Evolutionary conservation across 768 basidiomycete genomes (phyloP).

Genomic region (Megacollybia marginata): DNA sequence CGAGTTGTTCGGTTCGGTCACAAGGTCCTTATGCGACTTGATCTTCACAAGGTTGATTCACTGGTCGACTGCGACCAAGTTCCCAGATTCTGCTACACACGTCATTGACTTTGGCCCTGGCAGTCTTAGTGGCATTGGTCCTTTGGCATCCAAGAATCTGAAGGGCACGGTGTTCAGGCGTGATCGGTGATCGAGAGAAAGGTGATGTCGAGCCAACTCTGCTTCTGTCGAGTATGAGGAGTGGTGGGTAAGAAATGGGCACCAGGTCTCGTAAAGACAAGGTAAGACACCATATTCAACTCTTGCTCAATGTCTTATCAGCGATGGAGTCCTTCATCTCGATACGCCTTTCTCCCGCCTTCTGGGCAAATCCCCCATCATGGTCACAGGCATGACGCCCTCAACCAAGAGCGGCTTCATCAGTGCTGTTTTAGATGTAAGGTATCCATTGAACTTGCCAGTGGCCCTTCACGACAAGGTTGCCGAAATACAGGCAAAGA

Average conservation of each 20-base stretch:
- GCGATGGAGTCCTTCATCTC: conserved; percentile 86
- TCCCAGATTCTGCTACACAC: conserved; percentile 89
- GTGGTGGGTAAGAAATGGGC: conserved; percentile 89
- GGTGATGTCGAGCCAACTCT: conserved; percentile 72
- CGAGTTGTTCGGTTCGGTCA: conserved; percentile 57
- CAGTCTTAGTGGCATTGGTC: conserved; percentile 88
- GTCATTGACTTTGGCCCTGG: conserved; percentile 96
- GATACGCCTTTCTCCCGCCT: conserved; percentile 97
- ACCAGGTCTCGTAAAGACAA: conserved; percentile 82
- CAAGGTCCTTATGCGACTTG: conserved; percentile 85
- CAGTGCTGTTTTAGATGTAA: conserved; percentile 84
- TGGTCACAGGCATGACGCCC: conserved; percentile 99
- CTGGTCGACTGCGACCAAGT: conserved; percentile 85
- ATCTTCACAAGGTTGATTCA: conserved; percentile 90
- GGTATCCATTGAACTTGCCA: conserved; percentile 94
- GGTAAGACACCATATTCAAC: conserved; percentile 36
- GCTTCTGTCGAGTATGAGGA: conserved; percentile 64
- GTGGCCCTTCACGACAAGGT: conserved; percentile 91
- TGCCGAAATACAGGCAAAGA: conserved; percentile 80
- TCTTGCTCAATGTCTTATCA: conserved; percentile 22
- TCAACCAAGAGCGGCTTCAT: conserved; percentile 94
- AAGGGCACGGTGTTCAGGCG: conserved; percentile 87
- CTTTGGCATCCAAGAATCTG: conserved; percentile 84
- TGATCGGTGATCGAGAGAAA: conserved; percentile 83
- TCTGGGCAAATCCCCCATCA: conserved; percentile 93